Evolutionary conservation across 2,329 filamentous ascomycete species (phyloP).

Genomic region (Apiospora koreana): DNA sequence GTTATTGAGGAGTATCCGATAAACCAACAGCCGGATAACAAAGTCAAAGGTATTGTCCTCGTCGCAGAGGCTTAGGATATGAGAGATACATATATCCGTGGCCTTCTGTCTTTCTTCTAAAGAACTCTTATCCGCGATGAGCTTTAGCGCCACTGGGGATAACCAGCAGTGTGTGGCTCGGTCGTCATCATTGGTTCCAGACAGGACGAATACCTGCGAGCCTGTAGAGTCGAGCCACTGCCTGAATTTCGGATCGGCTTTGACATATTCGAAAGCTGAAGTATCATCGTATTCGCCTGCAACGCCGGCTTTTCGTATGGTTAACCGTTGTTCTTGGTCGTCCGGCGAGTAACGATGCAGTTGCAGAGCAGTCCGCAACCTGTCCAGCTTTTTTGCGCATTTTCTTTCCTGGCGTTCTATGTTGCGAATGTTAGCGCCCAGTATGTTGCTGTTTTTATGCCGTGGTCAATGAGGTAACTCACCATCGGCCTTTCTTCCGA

Average conservation of each 20-base stretch:
- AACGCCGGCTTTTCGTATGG: neutral
- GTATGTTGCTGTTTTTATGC: neutral
- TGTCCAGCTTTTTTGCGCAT: neutral
- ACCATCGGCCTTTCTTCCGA: neutral
- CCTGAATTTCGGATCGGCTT: neutral
- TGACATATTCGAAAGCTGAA: neutral
- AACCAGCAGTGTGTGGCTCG: neutral
- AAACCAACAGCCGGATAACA: neutral
- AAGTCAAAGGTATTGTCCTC: neutral
- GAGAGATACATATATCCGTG: neutral
- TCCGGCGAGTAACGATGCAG: neutral
- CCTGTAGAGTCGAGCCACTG: neutral
- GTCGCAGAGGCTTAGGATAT: neutral
- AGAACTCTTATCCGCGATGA: neutral
- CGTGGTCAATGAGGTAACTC: neutral
- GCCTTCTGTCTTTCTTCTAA: neutral
- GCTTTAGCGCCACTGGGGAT: neutral
- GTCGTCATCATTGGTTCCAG: neutral
- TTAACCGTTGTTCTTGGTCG: neutral
- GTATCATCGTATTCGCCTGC: neutral
- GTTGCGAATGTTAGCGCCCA: neutral
- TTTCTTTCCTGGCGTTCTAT: neutral
- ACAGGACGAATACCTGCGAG: neutral
- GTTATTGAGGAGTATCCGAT: neutral
- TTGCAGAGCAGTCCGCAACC: neutral